Base-by-base conservation (phyloP, 2,329 filamentous ascomycete species). In the Colletotrichum lupini region DNA sequence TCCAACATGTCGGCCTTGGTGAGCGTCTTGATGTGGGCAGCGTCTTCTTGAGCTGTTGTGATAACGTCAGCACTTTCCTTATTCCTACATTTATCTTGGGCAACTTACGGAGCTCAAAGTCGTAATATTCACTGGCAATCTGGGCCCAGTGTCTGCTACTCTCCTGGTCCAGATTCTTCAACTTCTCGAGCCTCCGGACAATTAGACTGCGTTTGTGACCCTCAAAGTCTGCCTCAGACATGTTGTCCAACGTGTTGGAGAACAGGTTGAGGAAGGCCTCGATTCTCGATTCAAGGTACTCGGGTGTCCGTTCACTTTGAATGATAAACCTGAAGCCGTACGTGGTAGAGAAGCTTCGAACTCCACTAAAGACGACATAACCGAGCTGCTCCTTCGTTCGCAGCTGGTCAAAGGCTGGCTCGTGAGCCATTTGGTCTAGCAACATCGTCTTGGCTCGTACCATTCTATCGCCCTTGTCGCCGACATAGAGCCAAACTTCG, bases 331-430 rank as follows among this genome's bases (percentile, higher is more conserved):
- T 90, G 83, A 97, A 97, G 1, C 94, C 94, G 78, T 94, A 92
- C 0, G 93, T 96, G 0, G 93, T 95, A n/a, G 91, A 85, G 68
- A 93, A 91, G 65, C 89, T 89, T 52, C 92, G 88, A 12, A 91
- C 87, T 32, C 95, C 94, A 61, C 94, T 96, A 83, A 96, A 98
- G 0, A 99, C 96, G 66, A 99, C 94, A 78, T 99, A 99, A 14
- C 97, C 97, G 7, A 99, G 92, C 83, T 99, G 96, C 82, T 99
- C 96, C 83, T 98, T 98, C 56, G 97, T 98, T 62, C 97, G 91
- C 8, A 99, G 88, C 81, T 97, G 95, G 82, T 99, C 95, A 80
- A 98, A 99, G 9, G 93, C 93, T 4, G 95, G 95, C 84, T 99
- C 97, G 69, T 97, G 94, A 0, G 95, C 92, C 84, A 99, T 93